Evolutionary conservation across 345 rosid genomes (phyloP), one percentile per base, ranked within the genome.

Genomic region (Murraya koenigii): DNA sequence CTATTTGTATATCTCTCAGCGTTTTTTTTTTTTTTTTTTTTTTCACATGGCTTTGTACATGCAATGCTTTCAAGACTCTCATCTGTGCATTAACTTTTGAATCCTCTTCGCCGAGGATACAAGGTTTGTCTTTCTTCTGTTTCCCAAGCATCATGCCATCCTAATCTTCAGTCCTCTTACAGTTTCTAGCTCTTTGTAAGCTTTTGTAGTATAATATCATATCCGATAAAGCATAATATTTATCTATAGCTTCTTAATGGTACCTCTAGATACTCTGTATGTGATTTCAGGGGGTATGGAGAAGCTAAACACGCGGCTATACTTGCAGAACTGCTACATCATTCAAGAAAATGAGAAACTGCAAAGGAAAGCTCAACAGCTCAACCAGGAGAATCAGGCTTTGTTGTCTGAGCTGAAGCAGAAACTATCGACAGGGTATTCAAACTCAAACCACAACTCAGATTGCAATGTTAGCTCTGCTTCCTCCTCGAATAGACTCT

Each of bases 351-450:
- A 86, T 39, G 85, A 87, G 82, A 79, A 75, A 82, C 84, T 85
- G 38, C 75, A 89, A 88, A 85, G 69, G 80, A 85, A 80, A 71
- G 88, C 89, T 54, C 81, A 86, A 33, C 81, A 77, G 78, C 92
- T 89, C 25, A 79, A 80, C 63, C 81, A 85, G 77, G 89, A 89
- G 85, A 86, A 89, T 69, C 83, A 87, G 81, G 81, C 83, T 30
- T 72, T 85, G 63, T 67, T 83, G 56, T 72, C 82, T 3, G 78
- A 84, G 79, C 79, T 85, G 75, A 80, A 79, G 80, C 76, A 83
- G 82, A 85, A 80, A 75, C 80, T 75, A 33, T 49, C 88, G 33
- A 78, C 71, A 52, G 71, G 75, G 41, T 68, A 30, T 63, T 69
- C 81, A 33, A 66, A 49, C 23, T 15, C 71, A 23, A 74, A 74